Percentiles rank a stretch among this genome's conserved stretches.
phyloP scores from a whole-genome alignment of 83 land plant species.

The Thuja plicata region DNA sequence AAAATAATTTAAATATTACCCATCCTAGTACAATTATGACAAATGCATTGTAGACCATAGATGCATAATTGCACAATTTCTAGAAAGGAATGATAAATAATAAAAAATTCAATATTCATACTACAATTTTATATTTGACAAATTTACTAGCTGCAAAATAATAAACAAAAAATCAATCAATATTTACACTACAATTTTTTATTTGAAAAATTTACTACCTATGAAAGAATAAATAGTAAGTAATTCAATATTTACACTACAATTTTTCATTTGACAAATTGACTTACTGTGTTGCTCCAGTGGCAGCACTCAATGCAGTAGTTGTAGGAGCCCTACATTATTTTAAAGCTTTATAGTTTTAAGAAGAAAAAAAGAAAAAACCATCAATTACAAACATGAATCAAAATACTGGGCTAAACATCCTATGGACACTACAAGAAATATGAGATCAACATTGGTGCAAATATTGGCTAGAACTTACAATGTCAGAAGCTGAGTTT shows the following conservation, averaged over 20 bases:
- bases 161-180: neutral
- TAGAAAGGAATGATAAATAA: neutral
- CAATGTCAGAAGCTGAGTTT: neutral
- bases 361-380: neutral
- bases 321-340: constrained; percentile 12
- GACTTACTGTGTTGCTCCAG: constrained; percentile 15
- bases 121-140: no score
- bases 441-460: neutral
- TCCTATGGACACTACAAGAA: neutral
- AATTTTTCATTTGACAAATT: neutral
- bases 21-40: neutral
- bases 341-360: neutral
- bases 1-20: no score
- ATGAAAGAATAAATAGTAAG: neutral
- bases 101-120: neutral
- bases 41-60: neutral
- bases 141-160: no score
- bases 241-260: neutral
- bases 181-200: neutral
- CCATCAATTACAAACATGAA: neutral
- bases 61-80: neutral
- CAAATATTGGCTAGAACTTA: neutral
- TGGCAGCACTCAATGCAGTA: neutral
- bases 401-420: neutral
- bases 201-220: constrained; percentile 6